A percentile compares a stretch with the other conserved stretches of the same genome.
Evolutionary conservation across 2,329 filamentous ascomycete genomes (phyloP).

Genomic region (Talaromyces amestolkiae): DNA sequence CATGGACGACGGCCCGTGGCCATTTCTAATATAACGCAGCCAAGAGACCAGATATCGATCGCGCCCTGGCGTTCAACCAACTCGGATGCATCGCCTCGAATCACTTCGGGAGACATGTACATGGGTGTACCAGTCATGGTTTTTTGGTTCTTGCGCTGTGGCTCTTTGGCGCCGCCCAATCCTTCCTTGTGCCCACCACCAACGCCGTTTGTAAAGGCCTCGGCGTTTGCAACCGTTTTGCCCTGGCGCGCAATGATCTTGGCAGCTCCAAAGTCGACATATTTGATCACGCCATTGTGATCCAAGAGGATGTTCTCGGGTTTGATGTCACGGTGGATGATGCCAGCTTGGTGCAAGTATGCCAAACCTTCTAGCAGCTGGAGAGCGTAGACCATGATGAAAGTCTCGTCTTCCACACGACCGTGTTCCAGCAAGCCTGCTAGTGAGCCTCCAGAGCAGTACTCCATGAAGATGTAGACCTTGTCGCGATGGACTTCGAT

Average conservation of each 20-base stretch:
- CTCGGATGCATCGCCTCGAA: slow-evolving; percentile 79
- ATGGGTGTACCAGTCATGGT: slow-evolving; percentile 98
- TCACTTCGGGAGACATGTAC: slow-evolving; percentile 99
- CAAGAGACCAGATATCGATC: slow-evolving; percentile 93
- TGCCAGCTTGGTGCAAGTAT: slow-evolving; percentile 86
- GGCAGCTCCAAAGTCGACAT: slow-evolving; percentile 95
- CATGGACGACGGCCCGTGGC: slow-evolving; percentile 90
- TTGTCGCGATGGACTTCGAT: slow-evolving; percentile 98
- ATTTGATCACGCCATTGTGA: slow-evolving; percentile 97
- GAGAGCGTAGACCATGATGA: slow-evolving; percentile 93
- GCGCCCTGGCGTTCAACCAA: slow-evolving; percentile 74
- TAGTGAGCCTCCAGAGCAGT: slow-evolving; percentile 91
- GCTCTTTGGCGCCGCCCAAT: slow-evolving; percentile 30
- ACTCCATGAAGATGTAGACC: slow-evolving; percentile 99
- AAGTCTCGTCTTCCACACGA: slow-evolving; percentile 94
- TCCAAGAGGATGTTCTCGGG: slow-evolving; percentile 96
- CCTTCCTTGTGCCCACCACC: slow-evolving; percentile 38
- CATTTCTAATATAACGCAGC: slow-evolving; percentile 97
- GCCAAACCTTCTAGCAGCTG: slow-evolving; percentile 91
- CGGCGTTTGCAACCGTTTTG: slow-evolving; percentile 71
- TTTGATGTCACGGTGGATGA: slow-evolving; percentile 96
- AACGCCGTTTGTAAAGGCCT: slow-evolving; percentile 49
- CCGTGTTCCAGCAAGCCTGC: slow-evolving; percentile 89
- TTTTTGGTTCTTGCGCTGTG: slow-evolving; percentile 61
- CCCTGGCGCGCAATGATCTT: slow-evolving; percentile 95